These are phyloP conservation scores for Saccharomycopsis sp. DNA, from an alignment of 805 yeast genomes.

Conservation along the genomic window DNA sequence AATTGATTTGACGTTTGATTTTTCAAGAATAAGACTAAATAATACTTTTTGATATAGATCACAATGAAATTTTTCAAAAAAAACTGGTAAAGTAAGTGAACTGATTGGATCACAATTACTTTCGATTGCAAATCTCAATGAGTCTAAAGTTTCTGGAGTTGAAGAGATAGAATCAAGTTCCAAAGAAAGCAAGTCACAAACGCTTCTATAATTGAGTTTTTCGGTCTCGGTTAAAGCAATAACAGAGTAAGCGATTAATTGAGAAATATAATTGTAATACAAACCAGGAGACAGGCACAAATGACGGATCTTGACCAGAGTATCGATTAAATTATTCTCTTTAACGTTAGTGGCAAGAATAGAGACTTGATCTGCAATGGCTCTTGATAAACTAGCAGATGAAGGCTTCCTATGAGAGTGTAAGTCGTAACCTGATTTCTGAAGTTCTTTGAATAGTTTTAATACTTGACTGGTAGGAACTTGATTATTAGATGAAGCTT, in stretches of 20 bases:
- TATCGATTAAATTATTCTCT: conserved; percentile 29
- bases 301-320: conserved; percentile 35
- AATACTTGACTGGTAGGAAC: no score
- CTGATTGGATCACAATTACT: not conserved
- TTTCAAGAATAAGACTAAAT: conserved; percentile 18
- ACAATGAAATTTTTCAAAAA: conserved; percentile 24
- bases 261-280: conserved; percentile 26
- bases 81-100: conserved; percentile 13
- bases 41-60: conserved; percentile 20
- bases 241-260: conserved; percentile 19
- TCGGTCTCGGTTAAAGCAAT: not conserved
- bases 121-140: conserved; percentile 16
- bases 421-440: no score
- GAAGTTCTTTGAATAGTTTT: no score
- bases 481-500: no score
- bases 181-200: conserved; percentile 18
- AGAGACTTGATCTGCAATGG: conserved; percentile 42
- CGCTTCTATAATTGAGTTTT: not conserved
- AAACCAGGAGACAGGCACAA: conserved; percentile 28
- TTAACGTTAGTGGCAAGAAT: conserved; percentile 37
- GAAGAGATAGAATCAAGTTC: conserved; percentile 22
- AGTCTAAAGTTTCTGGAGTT: conserved; percentile 7
- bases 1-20: conserved; percentile 7
- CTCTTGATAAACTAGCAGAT: conserved; percentile 18
- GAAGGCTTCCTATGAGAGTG: not conserved